Evolutionary conservation across 768 basidiomycete genomes (phyloP), one percentile per base, ranked within the genome.

Genomic region (Trametopsis cervina): DNA sequence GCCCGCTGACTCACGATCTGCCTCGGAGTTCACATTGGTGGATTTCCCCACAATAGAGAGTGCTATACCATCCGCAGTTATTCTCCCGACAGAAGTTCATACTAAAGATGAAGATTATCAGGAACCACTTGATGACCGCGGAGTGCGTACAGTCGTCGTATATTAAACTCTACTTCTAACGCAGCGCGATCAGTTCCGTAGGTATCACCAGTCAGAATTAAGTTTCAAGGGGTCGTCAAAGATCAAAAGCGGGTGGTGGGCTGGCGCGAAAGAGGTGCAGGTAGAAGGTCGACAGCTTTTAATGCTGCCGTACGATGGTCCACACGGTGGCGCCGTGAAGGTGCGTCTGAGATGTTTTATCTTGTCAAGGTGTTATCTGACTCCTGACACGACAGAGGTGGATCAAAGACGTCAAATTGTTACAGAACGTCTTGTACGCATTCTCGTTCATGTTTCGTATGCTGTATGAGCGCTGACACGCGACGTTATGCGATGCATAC

Each of bases 181-280:
- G n/a, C n/a, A 39, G 15, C 12, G 23, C 37, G 1, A 36, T 2
- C 49, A 78, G 76, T 77, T 75, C 46, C 66, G 63, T 40, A 66
- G 71, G 45, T 77, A 76, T 50, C 75, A 77, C 49, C 74, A 74
- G 44, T 75, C 74, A 1, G 72, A 78, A 13, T 60, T 78, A 13
- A 49, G 57, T 3, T 44, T 74, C n/a, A 66, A 61, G 13, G 65
- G 69, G 10, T 59, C 60, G 26, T 67, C 68, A 2, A 59, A 60
- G 4, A 56, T 71, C 29, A 66, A 66, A n/a, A 61, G 62, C 33
- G 72, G 69, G 3, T 79, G 76, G 74, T 78, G 75, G 73, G 56
- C 66, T 4, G 73, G 72, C 20, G 66, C 63, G 20, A 65, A 64
- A 44, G 64, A 69, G 47, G 75, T 63, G 1, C 63, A 71, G 44